Percentiles rank a stretch among this genome's conserved stretches.
Evolutionary conservation across 345 rosid species (phyloP).

Genomic region (Leavenworthia alabamica): DNA sequence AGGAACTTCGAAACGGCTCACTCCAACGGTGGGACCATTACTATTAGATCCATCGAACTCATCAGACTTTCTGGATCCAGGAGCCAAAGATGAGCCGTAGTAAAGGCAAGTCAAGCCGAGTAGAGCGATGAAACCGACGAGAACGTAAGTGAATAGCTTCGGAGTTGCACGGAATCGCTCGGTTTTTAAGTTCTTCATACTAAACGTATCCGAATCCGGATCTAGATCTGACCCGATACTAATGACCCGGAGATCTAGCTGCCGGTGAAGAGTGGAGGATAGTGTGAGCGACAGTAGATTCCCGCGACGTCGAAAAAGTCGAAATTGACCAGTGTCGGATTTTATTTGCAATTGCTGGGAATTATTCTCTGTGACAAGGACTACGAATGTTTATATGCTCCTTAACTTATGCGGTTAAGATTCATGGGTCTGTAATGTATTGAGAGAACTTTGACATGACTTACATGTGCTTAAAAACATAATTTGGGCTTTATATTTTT

Average conservation of each 20-base stretch:
- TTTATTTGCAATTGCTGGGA: conserved; percentile 6
- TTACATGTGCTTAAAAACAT: too few relatives aligned
- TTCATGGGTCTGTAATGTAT: conserved; percentile 6
- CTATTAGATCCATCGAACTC: conserved; percentile 34
- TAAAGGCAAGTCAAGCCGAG: conserved; percentile 71
- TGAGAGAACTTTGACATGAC: too few relatives aligned
- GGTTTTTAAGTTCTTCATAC: conserved; percentile 48
- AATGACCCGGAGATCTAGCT: conserved; percentile 27
- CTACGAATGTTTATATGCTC: not conserved
- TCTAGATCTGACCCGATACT: conserved; percentile 30
- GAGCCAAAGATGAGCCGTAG: conserved; percentile 69
- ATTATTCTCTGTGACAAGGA: conserved; percentile 1
- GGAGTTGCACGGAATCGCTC: conserved; percentile 39
- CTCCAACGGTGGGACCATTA: conserved; percentile 33
- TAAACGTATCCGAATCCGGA: conserved; percentile 20
- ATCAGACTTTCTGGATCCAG: too few relatives aligned
- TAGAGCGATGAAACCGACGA: too few relatives aligned
- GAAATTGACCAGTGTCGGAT: conserved; percentile 16
- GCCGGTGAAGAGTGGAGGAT: conserved; percentile 8
- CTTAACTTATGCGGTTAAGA: not conserved
- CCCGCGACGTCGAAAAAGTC: conserved; percentile 29
- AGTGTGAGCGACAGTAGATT: conserved; percentile 25
- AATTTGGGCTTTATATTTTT: too few relatives aligned
- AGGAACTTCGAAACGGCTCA: conserved; percentile 37
- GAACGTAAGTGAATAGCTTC: conserved; percentile 47